Conservation (phyloP, 768 basidiomycete genomes). For the Boletales sp. region DNA sequence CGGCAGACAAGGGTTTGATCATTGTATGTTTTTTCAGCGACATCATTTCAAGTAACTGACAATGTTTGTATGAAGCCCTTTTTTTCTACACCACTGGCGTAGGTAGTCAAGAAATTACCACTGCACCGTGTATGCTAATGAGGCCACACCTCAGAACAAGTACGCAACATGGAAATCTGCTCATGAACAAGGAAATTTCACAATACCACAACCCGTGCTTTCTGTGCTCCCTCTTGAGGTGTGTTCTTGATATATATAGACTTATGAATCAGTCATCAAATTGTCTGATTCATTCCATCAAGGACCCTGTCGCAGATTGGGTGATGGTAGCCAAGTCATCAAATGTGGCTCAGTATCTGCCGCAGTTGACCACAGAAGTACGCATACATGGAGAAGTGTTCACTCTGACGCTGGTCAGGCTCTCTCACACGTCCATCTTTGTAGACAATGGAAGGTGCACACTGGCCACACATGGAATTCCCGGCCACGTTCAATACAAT, state of each 20-base stretch:
- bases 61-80: slow-evolving; percentile 40
- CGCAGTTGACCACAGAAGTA: slow-evolving; percentile 35
- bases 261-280: no score
- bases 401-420: slow-evolving; percentile 11
- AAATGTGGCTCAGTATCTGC: slow-evolving; percentile 29
- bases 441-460: slow-evolving; percentile 51
- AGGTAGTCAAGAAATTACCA: not conserved
- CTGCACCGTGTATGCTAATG: not conserved
- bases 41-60: not conserved
- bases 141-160: slow-evolving; percentile 33
- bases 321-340: slow-evolving; percentile 23
- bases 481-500: slow-evolving; percentile 49
- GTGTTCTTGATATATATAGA: slow-evolving; percentile 8
- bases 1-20: slow-evolving; percentile 50
- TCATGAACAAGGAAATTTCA: slow-evolving; percentile 39
- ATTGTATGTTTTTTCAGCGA: slow-evolving; percentile 44
- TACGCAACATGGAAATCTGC: slow-evolving; percentile 35
- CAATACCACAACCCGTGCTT: slow-evolving; percentile 40
- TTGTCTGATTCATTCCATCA: no score
- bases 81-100: slow-evolving; percentile 63
- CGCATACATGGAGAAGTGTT: slow-evolving; percentile 6
- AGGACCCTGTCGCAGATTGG: slow-evolving; percentile 49
- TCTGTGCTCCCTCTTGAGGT: slow-evolving; percentile 40
- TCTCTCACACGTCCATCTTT: slow-evolving; percentile 29
- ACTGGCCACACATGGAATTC: slow-evolving; percentile 68